phyloP scores from a whole-genome alignment of 768 basidiomycete species.

The Stropharia rugosoannulata region DNA sequence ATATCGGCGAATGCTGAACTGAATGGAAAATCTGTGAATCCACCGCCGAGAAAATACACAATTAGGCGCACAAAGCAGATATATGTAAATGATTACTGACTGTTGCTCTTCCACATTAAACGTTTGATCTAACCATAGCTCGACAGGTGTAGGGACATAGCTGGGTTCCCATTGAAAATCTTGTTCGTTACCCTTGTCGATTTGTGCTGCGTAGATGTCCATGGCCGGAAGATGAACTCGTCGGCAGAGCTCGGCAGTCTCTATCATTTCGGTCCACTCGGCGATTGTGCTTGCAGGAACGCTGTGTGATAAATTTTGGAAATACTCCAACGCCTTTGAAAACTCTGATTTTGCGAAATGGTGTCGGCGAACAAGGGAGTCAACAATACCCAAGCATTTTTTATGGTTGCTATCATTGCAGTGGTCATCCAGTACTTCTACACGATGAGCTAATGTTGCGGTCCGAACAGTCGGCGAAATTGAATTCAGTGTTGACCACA shows the following conservation, averaged over 20 bases:
- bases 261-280: not conserved
- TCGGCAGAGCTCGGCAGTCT: not conserved
- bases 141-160: not conserved
- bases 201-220: conserved; percentile 5
- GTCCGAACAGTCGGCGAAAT: conserved; percentile 1
- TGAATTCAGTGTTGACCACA: no score
- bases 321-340: not conserved
- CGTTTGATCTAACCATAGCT: conserved; percentile 3
- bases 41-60: not conserved
- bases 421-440: conserved; percentile 23
- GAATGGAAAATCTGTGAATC: not conserved
- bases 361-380: not conserved
- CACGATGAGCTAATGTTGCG: conserved; percentile 12
- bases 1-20: not conserved
- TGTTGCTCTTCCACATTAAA: conserved; percentile 8
- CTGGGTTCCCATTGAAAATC: not conserved
- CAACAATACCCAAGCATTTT: conserved; percentile 16
- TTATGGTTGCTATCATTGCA: conserved; percentile 24
- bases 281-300: not conserved
- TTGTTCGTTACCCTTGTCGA: not conserved
- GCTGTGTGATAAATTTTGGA: not conserved
- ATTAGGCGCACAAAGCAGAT: not conserved
- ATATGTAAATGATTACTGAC: not conserved
- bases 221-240: not conserved
- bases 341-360: no score